Conservation (phyloP, 768 basidiomycete species). For the Tulasnella sp. region DNA sequence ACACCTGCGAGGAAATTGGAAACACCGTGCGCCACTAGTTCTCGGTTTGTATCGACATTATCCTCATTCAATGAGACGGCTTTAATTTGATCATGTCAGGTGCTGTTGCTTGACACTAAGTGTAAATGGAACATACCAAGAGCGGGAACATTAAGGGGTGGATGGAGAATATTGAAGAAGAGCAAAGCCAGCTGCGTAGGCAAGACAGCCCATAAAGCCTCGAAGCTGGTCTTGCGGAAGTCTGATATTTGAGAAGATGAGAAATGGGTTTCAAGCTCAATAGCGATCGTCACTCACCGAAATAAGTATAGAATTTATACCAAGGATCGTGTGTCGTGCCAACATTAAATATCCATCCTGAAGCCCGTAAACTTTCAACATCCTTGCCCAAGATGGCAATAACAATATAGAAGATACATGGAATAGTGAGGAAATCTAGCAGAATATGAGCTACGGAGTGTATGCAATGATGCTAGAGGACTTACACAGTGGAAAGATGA, state of each 20-base stretch:
- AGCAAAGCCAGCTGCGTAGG: slow-evolving; percentile 91
- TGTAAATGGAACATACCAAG: slow-evolving; percentile 38
- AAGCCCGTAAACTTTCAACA: slow-evolving; percentile 42
- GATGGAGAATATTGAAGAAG: slow-evolving; percentile 76
- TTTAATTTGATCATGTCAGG: slow-evolving; percentile 21
- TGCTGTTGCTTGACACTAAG: background rate
- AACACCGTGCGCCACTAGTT: slow-evolving; percentile 84
- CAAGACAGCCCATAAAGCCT: slow-evolving; percentile 63
- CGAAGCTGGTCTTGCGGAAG: slow-evolving; percentile 43
- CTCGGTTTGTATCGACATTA: slow-evolving; percentile 74
- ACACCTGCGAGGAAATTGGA: slow-evolving; percentile 76
- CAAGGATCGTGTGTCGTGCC: slow-evolving; percentile 38
- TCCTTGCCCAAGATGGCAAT: slow-evolving; percentile 50
- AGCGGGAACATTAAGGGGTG: slow-evolving; percentile 81
- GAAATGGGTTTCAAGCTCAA: too few species aligned
- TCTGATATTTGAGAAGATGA: slow-evolving; percentile 33
- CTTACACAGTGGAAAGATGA: slow-evolving; percentile 82
- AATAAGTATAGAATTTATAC: slow-evolving; percentile 79
- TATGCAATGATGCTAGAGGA: slow-evolving; percentile 13
- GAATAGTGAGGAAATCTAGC: slow-evolving; percentile 68
- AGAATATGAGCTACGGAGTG: background rate
- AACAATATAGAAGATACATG: slow-evolving; percentile 70
- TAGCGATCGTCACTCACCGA: too few species aligned
- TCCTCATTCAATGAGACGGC: slow-evolving; percentile 84
- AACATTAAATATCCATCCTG: slow-evolving; percentile 84